A percentile compares a stretch with the other conserved stretches of the same genome.
Conservation (phyloP, 1,139 yeast species). For the Scheffersomyces lignicola region DNA sequence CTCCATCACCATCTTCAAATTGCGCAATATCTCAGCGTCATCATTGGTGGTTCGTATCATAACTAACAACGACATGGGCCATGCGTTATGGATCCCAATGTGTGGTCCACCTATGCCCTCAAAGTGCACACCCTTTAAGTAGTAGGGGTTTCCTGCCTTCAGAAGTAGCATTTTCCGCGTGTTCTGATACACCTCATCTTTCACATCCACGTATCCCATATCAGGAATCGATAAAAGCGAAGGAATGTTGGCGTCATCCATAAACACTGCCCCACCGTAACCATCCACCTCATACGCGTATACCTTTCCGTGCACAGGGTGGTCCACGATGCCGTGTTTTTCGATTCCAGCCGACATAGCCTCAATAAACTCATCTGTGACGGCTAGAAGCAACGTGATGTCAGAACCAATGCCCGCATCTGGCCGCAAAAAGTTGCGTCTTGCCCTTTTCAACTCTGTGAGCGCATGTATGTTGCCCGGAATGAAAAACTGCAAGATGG, state of each 20-base stretch:
- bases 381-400: constrained; percentile 13
- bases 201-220: constrained; percentile 57
- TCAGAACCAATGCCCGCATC: constrained; percentile 11
- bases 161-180: constrained; percentile 76
- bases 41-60: constrained; percentile 73
- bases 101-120: constrained; percentile 92
- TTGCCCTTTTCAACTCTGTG: constrained; percentile 54
- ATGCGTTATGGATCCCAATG: constrained; percentile 74
- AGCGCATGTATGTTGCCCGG: constrained; percentile 85
- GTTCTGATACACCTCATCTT: constrained; percentile 67
- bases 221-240: constrained; percentile 81
- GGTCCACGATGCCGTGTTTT: constrained; percentile 62
- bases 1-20: constrained; percentile 52
- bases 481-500: constrained; percentile 73
- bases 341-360: constrained; percentile 58
- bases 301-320: constrained; percentile 70
- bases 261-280: constrained; percentile 67
- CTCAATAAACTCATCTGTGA: constrained; percentile 36
- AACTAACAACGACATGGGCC: constrained; percentile 86
- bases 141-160: constrained; percentile 77
- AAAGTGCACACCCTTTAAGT: constrained; percentile 57
- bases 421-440: constrained; percentile 19
- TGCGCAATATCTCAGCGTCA: constrained; percentile 61
- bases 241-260: constrained; percentile 94
- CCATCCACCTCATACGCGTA: constrained; percentile 92